Evolutionary conservation across 2,329 filamentous ascomycete species (phyloP), one percentile per base, ranked within the genome.

Genomic region (Aspergillus flavus): DNA sequence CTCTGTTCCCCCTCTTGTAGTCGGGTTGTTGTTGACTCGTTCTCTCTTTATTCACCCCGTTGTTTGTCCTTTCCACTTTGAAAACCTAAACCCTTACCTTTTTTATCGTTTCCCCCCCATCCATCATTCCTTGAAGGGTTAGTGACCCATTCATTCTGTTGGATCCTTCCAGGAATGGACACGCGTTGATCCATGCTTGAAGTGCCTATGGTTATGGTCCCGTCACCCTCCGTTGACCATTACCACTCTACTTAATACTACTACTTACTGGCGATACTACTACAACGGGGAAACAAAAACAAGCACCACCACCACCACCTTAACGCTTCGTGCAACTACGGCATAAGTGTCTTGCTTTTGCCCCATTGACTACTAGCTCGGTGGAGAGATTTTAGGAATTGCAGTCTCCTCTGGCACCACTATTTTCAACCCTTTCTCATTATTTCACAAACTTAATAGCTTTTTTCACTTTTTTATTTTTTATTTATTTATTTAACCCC

Each of bases 111-210:
- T 7, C 23, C 4, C n/a, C 26, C 30, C 28, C 26, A 52, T 39
- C 36, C 32, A 55, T 55, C 52, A 55, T 55, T 55, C 52, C 52
- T 55, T 55, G 36, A 11, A 12, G 28, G 16, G 23, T 52, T 11
- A 21, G n/a, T 34, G 16, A 34, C 26, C 50, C 50, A 34, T 39
- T 55, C 52, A 54, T 54, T 54, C 52, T 23, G 52, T 32, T 30
- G 54, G 54, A 61, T 36, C 34, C 39, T 41, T 55, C 21, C 41
- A 62, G 64, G 67, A 69, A 69, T 69, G 68, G 57, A 66, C 57
- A 66, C 67, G 63, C 64, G 64, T 69, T 70, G 66, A 68, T 63
- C 64, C 64, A 66, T 66, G 63, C 64, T 62, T 62, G 54, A 28
- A 53, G 39, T 46, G 45, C 57, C 61, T 45, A 53, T 61, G 46